These are phyloP conservation scores for Umbilicaria muhlenbergii DNA, from an alignment of 495 filamentous ascomycete genomes.

Conservation along the genomic window DNA sequence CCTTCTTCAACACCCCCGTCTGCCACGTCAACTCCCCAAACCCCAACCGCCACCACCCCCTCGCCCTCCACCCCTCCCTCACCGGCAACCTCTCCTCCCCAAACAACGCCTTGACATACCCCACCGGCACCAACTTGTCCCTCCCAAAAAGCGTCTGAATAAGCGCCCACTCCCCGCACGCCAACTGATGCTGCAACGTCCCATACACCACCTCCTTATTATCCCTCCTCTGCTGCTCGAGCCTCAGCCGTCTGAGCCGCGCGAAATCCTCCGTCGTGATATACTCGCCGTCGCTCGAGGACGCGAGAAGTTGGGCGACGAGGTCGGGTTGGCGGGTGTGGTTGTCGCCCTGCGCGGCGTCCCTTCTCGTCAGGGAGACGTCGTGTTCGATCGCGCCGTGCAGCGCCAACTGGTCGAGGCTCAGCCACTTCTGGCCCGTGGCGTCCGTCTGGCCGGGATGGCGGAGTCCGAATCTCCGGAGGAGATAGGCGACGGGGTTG, in stretches of 20 bases:
- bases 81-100: slow-evolving; percentile 7
- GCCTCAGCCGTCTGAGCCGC: slow-evolving; percentile 2
- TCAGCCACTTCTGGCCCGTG: slow-evolving; percentile 6
- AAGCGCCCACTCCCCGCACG: slow-evolving; percentile 1
- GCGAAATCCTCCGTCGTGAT: slow-evolving; percentile 12
- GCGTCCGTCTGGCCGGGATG: slow-evolving; percentile 9
- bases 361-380: slow-evolving; percentile 18
- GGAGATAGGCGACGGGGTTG: slow-evolving; percentile 12
- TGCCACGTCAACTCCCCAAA: neutral
- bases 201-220: slow-evolving; percentile 10
- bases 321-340: slow-evolving; percentile 10
- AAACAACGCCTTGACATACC: slow-evolving; percentile 4
- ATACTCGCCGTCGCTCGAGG: slow-evolving; percentile 6
- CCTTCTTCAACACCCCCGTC: neutral
- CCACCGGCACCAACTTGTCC: neutral
- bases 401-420: slow-evolving; percentile 17
- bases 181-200: slow-evolving; percentile 1
- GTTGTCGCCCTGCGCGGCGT: slow-evolving; percentile 15
- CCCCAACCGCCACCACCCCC: slow-evolving; percentile 2
- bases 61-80: slow-evolving; percentile 9
- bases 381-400: slow-evolving; percentile 20
- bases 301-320: slow-evolving; percentile 7
- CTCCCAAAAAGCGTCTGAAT: slow-evolving; percentile 4
- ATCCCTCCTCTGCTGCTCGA: slow-evolving; percentile 9
- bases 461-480: slow-evolving; percentile 12